A percentile compares a stretch with the other conserved stretches of the same genome.
Evolutionary conservation across 73 alveolate genomes (phyloP).

Genomic region (Paramecium caudatum): DNA sequence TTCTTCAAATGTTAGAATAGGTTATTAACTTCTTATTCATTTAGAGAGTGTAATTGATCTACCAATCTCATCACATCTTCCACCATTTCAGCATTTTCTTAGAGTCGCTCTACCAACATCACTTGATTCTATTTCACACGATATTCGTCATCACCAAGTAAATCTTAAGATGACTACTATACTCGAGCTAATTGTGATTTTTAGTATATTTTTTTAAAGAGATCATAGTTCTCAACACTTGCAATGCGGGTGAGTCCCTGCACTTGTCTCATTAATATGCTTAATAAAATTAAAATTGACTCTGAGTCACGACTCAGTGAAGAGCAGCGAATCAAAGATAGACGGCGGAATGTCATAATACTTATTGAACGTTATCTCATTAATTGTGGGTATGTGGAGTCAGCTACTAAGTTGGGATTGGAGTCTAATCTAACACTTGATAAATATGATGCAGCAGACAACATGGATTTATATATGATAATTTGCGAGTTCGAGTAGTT

Average conservation of each 20-base stretch:
- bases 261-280: constrained; percentile 31
- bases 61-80: constrained; percentile 39
- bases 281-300: constrained; percentile 81
- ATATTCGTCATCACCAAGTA: constrained; percentile 12
- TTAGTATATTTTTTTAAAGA: constrained; percentile 18
- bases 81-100: constrained; percentile 9
- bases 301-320: constrained; percentile 94
- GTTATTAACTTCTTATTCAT: neutral
- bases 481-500: constrained; percentile 97
- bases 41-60: constrained; percentile 36
- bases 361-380: constrained; percentile 87
- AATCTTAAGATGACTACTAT: neutral
- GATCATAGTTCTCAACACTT: constrained; percentile 34
- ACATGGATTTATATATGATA: constrained; percentile 94
- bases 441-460: constrained; percentile 96
- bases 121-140: neutral
- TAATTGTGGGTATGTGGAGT: constrained; percentile 90
- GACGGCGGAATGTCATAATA: constrained; percentile 90
- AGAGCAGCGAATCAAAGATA: constrained; percentile 90
- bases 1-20: constrained; percentile 8
- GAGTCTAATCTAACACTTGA: constrained; percentile 94
- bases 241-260: neutral
- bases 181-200: neutral
- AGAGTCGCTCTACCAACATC: neutral
- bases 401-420: constrained; percentile 87